phyloP scores from a whole-genome alignment of 768 basidiomycete genomes.

The Termitomyces sp. region DNA sequence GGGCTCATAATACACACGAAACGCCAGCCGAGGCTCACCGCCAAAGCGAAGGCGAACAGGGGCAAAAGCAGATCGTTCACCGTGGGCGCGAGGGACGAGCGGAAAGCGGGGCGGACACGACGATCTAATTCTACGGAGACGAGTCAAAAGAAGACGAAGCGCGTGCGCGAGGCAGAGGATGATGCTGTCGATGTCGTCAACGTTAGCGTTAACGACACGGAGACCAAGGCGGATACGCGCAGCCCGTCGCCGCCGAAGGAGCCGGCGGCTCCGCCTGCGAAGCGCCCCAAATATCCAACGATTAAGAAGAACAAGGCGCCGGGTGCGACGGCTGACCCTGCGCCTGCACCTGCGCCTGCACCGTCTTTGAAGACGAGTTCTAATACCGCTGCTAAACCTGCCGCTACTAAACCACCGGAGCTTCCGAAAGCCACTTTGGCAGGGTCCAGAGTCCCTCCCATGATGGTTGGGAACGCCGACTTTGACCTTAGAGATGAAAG shows the following conservation, averaged over 20 bases:
- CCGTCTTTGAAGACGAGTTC: slow-evolving; percentile 20
- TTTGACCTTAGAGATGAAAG: slow-evolving; percentile 57
- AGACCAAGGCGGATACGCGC: slow-evolving; percentile 14
- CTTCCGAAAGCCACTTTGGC: slow-evolving; percentile 18
- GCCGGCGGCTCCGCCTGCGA: slow-evolving; percentile 23
- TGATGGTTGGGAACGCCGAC: slow-evolving; percentile 44
- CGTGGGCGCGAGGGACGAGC: slow-evolving; percentile 15
- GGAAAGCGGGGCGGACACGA: slow-evolving; percentile 32
- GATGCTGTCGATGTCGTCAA: slow-evolving; percentile 25
- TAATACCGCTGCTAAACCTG: slow-evolving; percentile 18
- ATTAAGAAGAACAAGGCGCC: slow-evolving; percentile 60
- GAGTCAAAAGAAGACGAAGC: slow-evolving; percentile 21
- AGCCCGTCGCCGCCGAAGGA: slow-evolving; percentile 26
- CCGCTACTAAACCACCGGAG: slow-evolving; percentile 23
- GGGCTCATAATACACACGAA: slow-evolving; percentile 1
- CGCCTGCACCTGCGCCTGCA: slow-evolving; percentile 10
- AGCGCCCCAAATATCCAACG: slow-evolving; percentile 51
- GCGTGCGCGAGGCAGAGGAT: slow-evolving; percentile 31
- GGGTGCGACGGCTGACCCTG: slow-evolving; percentile 18
- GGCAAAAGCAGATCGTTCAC: slow-evolving; percentile 8
- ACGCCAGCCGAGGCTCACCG: slow-evolving; percentile 14
- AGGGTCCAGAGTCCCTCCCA: slow-evolving; percentile 32
- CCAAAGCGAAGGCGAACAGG: slow-evolving; percentile 21
- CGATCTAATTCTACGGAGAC: slow-evolving; percentile 27
- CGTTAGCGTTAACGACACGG: slow-evolving; percentile 26